Evolutionary conservation across 1,284 basidiomycete genomes (phyloP).

Genomic region (Pholiota adiposa): DNA sequence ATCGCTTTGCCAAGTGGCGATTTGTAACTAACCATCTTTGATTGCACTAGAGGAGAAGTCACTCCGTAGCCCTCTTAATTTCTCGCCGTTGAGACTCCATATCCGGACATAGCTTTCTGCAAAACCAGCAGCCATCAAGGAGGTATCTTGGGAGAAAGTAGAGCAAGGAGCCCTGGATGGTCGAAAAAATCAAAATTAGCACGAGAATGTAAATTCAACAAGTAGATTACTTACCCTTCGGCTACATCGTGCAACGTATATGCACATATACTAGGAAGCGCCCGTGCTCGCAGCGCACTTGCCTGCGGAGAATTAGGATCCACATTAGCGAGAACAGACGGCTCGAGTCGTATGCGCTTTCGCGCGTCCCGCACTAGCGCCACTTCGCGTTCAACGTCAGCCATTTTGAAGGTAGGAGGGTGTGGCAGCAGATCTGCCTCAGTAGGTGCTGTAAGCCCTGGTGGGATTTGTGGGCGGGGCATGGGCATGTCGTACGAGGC

Average conservation of each 20-base stretch:
- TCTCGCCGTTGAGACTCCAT: slow-evolving; percentile 96
- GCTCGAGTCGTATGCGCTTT: slow-evolving; percentile 88
- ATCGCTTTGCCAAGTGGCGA: slow-evolving; percentile 3
- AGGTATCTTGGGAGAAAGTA: slow-evolving; percentile 90
- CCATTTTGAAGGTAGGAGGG: slow-evolving; percentile 81
- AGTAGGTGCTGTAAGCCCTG: slow-evolving; percentile 67
- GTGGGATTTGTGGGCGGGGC: slow-evolving; percentile 47
- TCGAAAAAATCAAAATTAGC: slow-evolving; percentile 3
- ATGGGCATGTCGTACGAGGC: slow-evolving; percentile 67
- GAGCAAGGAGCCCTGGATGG: slow-evolving; percentile 77
- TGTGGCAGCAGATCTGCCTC: slow-evolving; percentile 79
- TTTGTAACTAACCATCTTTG: slow-evolving; percentile 64
- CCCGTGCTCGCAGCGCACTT: slow-evolving; percentile 56
- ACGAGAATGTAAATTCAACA: too few relatives aligned
- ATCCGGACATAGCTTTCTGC: slow-evolving; percentile 94
- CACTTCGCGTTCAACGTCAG: slow-evolving; percentile 93
- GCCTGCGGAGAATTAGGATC: slow-evolving; percentile 65
- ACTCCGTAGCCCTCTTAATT: slow-evolving; percentile 76
- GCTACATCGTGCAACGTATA: slow-evolving; percentile 92
- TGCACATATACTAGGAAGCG: slow-evolving; percentile 88
- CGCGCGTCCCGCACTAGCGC: slow-evolving; percentile 88
- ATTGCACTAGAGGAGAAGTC: slow-evolving; percentile 73
- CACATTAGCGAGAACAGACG: slow-evolving; percentile 58
- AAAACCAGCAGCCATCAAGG: slow-evolving; percentile 96
- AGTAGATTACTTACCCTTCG: slow-evolving; percentile 70